Evolutionary conservation across 2,329 filamentous ascomycete species (phyloP).

Genomic region (Ascomycota sp.): DNA sequence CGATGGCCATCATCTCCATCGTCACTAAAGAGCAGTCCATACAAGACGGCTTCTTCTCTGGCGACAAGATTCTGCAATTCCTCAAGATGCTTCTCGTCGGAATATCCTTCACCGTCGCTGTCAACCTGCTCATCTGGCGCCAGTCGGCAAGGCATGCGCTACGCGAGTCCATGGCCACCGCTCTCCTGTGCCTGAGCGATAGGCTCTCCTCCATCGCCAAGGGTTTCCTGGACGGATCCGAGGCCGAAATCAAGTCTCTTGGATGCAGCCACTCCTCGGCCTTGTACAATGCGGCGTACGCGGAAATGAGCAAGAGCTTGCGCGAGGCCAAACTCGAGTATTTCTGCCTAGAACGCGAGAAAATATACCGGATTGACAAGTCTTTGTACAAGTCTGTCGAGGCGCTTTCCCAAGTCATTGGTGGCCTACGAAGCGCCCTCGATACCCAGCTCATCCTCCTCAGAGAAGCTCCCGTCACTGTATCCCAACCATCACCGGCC

Average conservation of each 20-base stretch:
- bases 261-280: conserved; percentile 42
- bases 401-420: conserved; percentile 68
- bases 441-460: conserved; percentile 74
- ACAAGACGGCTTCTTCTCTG: conserved; percentile 61
- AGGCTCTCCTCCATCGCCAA: conserved; percentile 66
- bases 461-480: conserved; percentile 30
- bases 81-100: conserved; percentile 71
- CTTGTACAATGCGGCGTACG: conserved; percentile 46
- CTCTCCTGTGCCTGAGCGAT: conserved; percentile 56
- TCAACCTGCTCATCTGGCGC: conserved; percentile 62
- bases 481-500: neutral
- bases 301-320: conserved; percentile 53
- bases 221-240: conserved; percentile 65
- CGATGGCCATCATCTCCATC: conserved; percentile 73
- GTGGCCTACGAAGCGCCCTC: conserved; percentile 75
- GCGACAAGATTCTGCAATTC: conserved; percentile 62
- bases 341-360: conserved; percentile 60
- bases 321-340: conserved; percentile 81
- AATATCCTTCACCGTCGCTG: conserved; percentile 47
- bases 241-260: conserved; percentile 51
- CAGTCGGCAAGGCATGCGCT: conserved; percentile 56
- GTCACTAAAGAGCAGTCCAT: conserved; percentile 83
- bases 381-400: conserved; percentile 70
- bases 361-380: conserved; percentile 58
- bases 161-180: conserved; percentile 49